Base-by-base conservation (phyloP, 1,284 basidiomycete genomes). In the Heterobasidion annosum region DNA sequence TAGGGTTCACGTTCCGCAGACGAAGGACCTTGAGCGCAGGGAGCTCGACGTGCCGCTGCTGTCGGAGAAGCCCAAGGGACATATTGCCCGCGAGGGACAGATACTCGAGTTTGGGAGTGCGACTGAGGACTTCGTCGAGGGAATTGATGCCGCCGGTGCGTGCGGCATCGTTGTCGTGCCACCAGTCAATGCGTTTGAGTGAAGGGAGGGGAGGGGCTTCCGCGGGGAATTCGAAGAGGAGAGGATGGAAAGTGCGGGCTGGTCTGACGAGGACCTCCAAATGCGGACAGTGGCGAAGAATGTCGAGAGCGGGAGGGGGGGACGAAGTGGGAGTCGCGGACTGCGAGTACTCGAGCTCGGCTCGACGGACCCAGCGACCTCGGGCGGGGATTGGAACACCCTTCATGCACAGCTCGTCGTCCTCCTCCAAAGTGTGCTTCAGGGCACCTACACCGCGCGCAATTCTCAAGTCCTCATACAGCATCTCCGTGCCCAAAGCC, bases 61-160 rank as follows among this genome's bases (percentile, higher is more conserved):
- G 57, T 43, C 56, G 51, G 6, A 61, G 48, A 34, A 65, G 61
- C 47, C 53, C 60, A 61, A 69, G 59, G 57, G 70, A 68, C 32
- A 73, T 63, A 45, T 75, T 67, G n/a, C 81, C 80, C 34, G 75
- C 77, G 19, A 87, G 66, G 56, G 77, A 70, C 53, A 87, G 77
- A 59, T 80, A 83, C 52, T 73, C 69, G 48, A 87, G 62, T 53
- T 77, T 75, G 0, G 84, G 82, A 2, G 83, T 67, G 51, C 66
- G 68, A 9, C 63, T 65, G 34, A 87, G 72, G 53, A 84, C 79
- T 54, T 74, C 69, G 2, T 65, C 62, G 45, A 87, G 69, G 6
- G 78, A 79, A 64, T 87, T 87, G 58, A 86, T 80, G 2, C 84
- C 85, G 8, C 83, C 83, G 12, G 79, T 72, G 53, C 78, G 74